Base-by-base conservation (phyloP, 2,329 filamentous ascomycete genomes). In the Coniochaeta pulveracea region DNA sequence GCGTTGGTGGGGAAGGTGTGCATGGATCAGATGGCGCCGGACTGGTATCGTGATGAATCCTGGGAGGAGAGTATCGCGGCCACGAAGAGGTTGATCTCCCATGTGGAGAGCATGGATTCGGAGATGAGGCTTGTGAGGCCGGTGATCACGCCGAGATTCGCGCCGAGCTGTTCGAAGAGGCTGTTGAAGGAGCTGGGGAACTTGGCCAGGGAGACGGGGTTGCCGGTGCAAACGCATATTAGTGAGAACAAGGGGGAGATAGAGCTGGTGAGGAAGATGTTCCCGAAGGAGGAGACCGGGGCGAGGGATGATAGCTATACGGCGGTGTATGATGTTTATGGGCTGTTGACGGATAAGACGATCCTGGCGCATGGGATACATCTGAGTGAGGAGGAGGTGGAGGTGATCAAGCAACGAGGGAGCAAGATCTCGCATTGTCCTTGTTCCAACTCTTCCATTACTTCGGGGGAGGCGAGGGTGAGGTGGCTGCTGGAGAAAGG, bases 1-100 rank as follows among this genome's bases (percentile, higher is more conserved):
- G 91, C 91, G 6, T 83, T 96, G 43, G 73, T 98, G 25, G 91
- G 91, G 19, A 71, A 91, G 25, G 84, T 93, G n/a, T 95, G 88
- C 63, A 96, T 98, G 91, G 85, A 96, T 54, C 69, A 70, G 19
- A 26, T 10, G 6, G 11, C 6, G 24, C 88, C 88, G 0, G 67
- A 71, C 2, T 83, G 80, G 60, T 96, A 96, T 60, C 69, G 76
- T 15, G 91, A 98, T 52, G 70, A 71, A 37, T 76, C 70, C 11
- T 57, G 76, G 0, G 69, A 70, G 3, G 60, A 66, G 16, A 68
- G 76, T 0, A 35, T 85, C 0, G 44, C 53, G 2, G 66, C 67
- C 23, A 81, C 80, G 0, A 54, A 59, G 18, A 63, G 63, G 9
- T 73, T 66, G 14, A 76, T 93, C 32, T 59, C 60, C 3, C 76